phyloP scores from a whole-genome alignment of 1,284 basidiomycete species.

The Peniophora sp. region DNA sequence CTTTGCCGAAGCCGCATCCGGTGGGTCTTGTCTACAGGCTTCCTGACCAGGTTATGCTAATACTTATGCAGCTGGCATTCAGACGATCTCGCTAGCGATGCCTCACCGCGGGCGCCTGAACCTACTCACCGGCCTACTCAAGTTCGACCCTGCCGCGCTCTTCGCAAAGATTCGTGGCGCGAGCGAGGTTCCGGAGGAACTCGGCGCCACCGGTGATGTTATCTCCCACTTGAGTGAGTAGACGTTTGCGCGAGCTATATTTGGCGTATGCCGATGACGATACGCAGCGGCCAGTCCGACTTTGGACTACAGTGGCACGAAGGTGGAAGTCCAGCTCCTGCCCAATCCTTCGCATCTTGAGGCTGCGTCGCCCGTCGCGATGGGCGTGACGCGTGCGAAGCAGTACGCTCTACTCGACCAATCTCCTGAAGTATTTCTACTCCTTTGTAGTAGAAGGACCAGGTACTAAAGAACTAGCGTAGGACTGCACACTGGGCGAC shows the following conservation, averaged over 20 bases:
- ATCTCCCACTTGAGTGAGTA: slow-evolving; percentile 71
- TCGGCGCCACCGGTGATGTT: slow-evolving; percentile 75
- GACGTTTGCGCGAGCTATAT: background rate
- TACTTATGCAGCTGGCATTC: slow-evolving; percentile 45
- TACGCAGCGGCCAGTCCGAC: slow-evolving; percentile 50
- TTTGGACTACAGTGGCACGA: slow-evolving; percentile 45
- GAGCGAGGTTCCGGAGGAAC: slow-evolving; percentile 60
- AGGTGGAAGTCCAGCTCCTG: slow-evolving; percentile 68
- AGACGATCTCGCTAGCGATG: slow-evolving; percentile 72
- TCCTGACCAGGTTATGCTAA: background rate
- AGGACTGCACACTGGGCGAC: slow-evolving; percentile 75
- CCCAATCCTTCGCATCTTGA: slow-evolving; percentile 89
- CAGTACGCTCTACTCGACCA: slow-evolving; percentile 75
- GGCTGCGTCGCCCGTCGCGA: slow-evolving; percentile 78
- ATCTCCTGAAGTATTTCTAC: too few relatives aligned
- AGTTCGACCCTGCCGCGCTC: slow-evolving; percentile 56
- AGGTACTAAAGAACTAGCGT: slow-evolving; percentile 31
- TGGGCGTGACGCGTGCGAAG: slow-evolving; percentile 88
- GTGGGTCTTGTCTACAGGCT: slow-evolving; percentile 27
- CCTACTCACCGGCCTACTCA: slow-evolving; percentile 72
- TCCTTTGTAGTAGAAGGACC: too few relatives aligned
- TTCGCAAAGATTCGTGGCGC: slow-evolving; percentile 84
- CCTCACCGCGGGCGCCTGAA: slow-evolving; percentile 86
- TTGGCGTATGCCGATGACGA: slow-evolving; percentile 1
- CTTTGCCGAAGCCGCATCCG: slow-evolving; percentile 57